phyloP scores from a whole-genome alignment of 1,284 basidiomycete genomes.

The Paramarasmius palmivorus region DNA sequence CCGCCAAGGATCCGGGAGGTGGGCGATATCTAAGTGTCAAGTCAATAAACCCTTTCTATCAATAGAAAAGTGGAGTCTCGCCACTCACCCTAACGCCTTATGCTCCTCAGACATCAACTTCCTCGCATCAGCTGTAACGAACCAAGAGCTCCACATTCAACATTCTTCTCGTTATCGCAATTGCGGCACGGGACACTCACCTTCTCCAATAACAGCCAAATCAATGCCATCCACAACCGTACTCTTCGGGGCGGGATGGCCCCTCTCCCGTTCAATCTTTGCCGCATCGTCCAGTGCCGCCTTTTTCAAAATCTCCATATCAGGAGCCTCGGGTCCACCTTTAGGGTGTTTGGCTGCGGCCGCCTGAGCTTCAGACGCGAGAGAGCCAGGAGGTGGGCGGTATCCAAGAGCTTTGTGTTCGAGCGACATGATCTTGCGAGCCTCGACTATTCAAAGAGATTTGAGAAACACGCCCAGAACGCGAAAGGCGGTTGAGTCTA shows the following conservation, averaged over 20 bases:
- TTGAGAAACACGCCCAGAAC: neutral
- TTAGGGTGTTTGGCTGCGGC: constrained; percentile 29
- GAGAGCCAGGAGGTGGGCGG: constrained; percentile 36
- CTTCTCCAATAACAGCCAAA: constrained; percentile 15
- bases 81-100: constrained; percentile 29
- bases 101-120: constrained; percentile 38
- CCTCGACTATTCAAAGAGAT: constrained; percentile 23
- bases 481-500: neutral
- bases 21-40: constrained; percentile 26
- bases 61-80: neutral
- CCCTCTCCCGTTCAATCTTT: constrained; percentile 16
- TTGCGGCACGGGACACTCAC: neutral
- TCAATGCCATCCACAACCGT: constrained; percentile 18
- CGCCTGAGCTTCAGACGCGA: constrained; percentile 38
- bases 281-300: constrained; percentile 21
- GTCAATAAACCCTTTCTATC: neutral
- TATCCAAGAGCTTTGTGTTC: constrained; percentile 40
- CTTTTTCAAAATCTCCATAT: constrained; percentile 14
- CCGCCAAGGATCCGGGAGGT: constrained; percentile 34
- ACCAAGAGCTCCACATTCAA: neutral
- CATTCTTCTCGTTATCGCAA: neutral
- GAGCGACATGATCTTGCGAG: constrained; percentile 35
- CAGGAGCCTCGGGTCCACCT: constrained; percentile 11
- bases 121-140: constrained; percentile 24
- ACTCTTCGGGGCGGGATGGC: constrained; percentile 13